A percentile compares a stretch with the other conserved stretches of the same genome.
Conservation (phyloP, 2,329 filamentous ascomycete genomes). For the Aspergillus fumigatiaffinis region DNA sequence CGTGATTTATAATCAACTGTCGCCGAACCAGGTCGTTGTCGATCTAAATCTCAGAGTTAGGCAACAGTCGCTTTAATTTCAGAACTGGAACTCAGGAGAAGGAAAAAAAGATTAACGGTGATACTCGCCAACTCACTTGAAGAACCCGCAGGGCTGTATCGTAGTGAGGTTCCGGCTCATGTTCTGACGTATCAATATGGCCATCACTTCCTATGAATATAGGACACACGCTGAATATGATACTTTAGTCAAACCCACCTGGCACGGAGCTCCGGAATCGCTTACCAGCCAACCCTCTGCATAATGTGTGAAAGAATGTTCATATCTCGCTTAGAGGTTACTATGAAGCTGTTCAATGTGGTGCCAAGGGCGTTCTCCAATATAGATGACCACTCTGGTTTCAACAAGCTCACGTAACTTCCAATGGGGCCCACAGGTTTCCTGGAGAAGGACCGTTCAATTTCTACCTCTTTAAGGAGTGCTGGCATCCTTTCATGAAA, state of each 20-base stretch:
- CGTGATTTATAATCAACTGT: conserved; percentile 75
- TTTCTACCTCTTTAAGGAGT: conserved; percentile 65
- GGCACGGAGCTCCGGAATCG: conserved; percentile 3
- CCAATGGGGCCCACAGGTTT: conserved; percentile 83
- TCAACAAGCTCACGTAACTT: conserved; percentile 67
- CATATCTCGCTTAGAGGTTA: conserved; percentile 72
- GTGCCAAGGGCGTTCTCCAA: conserved; percentile 73
- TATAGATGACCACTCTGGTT: conserved; percentile 78
- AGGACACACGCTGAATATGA: conserved; percentile 44
- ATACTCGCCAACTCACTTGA: conserved; percentile 41
- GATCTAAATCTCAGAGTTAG: conserved; percentile 50
- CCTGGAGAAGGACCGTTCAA: conserved; percentile 64
- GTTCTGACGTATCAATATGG: conserved; percentile 55
- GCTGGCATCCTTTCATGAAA: conserved; percentile 61
- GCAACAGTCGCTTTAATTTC: not conserved
- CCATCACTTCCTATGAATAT: conserved; percentile 62
- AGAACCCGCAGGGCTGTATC: conserved; percentile 77
- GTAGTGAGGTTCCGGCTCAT: conserved; percentile 70
- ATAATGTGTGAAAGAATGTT: conserved; percentile 64
- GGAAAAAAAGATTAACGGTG: not conserved
- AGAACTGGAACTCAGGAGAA: not conserved
- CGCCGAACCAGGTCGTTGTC: conserved; percentile 74
- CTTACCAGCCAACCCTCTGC: conserved; percentile 52
- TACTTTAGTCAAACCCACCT: conserved; percentile 11
- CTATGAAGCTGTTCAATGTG: conserved; percentile 72